Base-by-base conservation (phyloP, 306 rosid species). In the Albizia julibrissin region DNA sequence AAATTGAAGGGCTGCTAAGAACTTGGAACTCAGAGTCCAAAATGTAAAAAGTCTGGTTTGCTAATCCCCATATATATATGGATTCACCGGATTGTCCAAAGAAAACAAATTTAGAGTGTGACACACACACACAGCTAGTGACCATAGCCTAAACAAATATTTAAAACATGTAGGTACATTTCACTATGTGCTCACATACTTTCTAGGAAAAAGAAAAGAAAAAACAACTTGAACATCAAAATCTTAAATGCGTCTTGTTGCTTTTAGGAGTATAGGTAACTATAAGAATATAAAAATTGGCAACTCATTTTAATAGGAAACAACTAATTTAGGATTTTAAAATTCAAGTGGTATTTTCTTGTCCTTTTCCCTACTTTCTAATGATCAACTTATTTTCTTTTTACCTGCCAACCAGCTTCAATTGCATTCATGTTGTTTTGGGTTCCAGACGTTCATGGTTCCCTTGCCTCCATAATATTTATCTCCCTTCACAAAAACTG, bases 351-450 rank as follows among this genome's bases (percentile, higher is more conserved):
- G 37, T 34, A 34, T 34, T 4, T 34, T 34, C 5, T 34, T 34
- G 0, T 34, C 1, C n/a, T n/a, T n/a, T n/a, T n/a, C n/a, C 37
- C 37, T 4, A 4, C 37, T 33, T 3, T 33, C 4, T 3, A 33
- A 44, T 52, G 8, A 18, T 16, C 19, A 52, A 19, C 22, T 54
- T 19, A 54, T 7, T 7, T 54, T 16, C 0, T 0, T 34, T 34
- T 18, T 85, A 87, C 92, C 90, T 89, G 92, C 92, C 92, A 89
- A 73, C 92, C 90, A 24, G 87, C 90, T 83, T 87, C 87, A 66
- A 89, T 89, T 76, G 80, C 76, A 34, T 87, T 81, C 62, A 87
- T 79, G 78, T 83, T 87, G 76, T 80, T 72, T 62, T 76, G 92
- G 90, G 65, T 85, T 84, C 92, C 92, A 89, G 54, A 87, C 89